Conservation (phyloP, 1,284 basidiomycete genomes). For the Trametes polyzona region DNA sequence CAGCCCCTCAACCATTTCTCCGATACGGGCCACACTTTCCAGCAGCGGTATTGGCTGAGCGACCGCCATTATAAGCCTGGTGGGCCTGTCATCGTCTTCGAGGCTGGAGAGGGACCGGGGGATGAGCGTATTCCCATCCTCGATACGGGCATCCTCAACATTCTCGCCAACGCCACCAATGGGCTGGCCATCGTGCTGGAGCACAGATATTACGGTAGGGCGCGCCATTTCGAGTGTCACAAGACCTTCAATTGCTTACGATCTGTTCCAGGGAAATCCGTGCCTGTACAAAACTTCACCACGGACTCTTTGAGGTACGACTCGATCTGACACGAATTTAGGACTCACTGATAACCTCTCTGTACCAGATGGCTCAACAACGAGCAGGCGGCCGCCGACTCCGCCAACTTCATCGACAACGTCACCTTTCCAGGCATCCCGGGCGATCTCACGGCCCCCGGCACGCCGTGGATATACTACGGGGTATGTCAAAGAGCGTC, state of each 20-base stretch:
- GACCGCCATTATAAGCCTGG: constrained; percentile 80
- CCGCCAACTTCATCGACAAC: constrained; percentile 85
- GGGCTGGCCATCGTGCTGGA: constrained; percentile 90
- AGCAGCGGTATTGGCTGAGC: constrained; percentile 89
- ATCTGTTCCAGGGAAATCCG: constrained; percentile 65
- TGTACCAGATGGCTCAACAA: constrained; percentile 82
- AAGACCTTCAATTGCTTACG: background rate
- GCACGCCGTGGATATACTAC: constrained; percentile 92
- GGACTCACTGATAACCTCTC: background rate
- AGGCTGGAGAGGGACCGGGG: constrained; percentile 86
- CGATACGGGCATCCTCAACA: constrained; percentile 86
- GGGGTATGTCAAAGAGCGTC: constrained; percentile 65
- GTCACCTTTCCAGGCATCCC: constrained; percentile 77
- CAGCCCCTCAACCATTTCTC: constrained; percentile 87
- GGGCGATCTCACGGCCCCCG: constrained; percentile 67
- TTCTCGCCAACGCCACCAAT: constrained; percentile 81
- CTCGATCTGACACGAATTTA: background rate
- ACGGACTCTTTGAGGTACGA: constrained; percentile 75
- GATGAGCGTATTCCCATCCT: constrained; percentile 72
- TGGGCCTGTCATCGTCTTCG: constrained; percentile 81
- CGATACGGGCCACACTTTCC: constrained; percentile 55
- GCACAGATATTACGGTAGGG: constrained; percentile 47
- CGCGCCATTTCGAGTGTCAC: background rate
- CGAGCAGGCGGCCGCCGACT: constrained; percentile 89
- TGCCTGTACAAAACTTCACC: constrained; percentile 80